Evolutionary conservation across 768 basidiomycete species (phyloP).

Genomic region (Leccinum disarticulatum): DNA sequence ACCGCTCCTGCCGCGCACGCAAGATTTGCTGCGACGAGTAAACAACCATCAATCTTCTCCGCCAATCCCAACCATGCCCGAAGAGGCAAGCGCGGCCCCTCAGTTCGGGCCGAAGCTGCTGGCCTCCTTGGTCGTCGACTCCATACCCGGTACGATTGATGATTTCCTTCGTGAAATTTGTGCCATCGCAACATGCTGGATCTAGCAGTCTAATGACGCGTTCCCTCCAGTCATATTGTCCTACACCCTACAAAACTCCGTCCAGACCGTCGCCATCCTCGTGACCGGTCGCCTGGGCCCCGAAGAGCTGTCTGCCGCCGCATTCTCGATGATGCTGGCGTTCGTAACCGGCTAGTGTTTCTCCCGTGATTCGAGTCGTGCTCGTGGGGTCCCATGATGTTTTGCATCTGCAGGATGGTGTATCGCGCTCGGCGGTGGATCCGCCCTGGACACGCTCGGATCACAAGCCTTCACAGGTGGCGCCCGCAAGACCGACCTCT

Average conservation of each 20-base stretch:
- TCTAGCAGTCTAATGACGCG: neutral
- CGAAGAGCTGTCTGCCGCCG: slow-evolving; percentile 66
- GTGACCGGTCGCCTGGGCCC: slow-evolving; percentile 69
- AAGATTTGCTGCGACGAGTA: slow-evolving; percentile 7
- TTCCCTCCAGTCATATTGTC: slow-evolving; percentile 59
- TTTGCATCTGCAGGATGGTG: slow-evolving; percentile 59
- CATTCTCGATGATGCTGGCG: slow-evolving; percentile 75
- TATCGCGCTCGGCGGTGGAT: slow-evolving; percentile 75
- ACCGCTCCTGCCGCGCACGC: slow-evolving; percentile 30
- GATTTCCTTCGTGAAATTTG: neutral
- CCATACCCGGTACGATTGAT: slow-evolving; percentile 49
- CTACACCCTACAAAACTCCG: slow-evolving; percentile 71
- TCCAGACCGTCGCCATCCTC: slow-evolving; percentile 64
- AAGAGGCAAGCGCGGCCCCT: slow-evolving; percentile 30
- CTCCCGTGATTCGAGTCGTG: slow-evolving; percentile 19
- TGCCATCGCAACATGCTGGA: neutral
- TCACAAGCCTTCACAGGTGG: slow-evolving; percentile 77
- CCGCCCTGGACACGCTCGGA: slow-evolving; percentile 74
- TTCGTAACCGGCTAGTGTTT: slow-evolving; percentile 72
- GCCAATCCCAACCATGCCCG: slow-evolving; percentile 19
- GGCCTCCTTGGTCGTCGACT: slow-evolving; percentile 51
- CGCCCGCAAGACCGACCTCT: slow-evolving; percentile 57
- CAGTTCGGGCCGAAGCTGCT: slow-evolving; percentile 38
- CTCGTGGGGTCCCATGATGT: slow-evolving; percentile 53
- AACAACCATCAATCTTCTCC: slow-evolving; percentile 7